A percentile compares a stretch with the other conserved stretches of the same genome.
phyloP scores from a whole-genome alignment of 2,329 filamentous ascomycete species.

The Fusarium vanettenii region DNA sequence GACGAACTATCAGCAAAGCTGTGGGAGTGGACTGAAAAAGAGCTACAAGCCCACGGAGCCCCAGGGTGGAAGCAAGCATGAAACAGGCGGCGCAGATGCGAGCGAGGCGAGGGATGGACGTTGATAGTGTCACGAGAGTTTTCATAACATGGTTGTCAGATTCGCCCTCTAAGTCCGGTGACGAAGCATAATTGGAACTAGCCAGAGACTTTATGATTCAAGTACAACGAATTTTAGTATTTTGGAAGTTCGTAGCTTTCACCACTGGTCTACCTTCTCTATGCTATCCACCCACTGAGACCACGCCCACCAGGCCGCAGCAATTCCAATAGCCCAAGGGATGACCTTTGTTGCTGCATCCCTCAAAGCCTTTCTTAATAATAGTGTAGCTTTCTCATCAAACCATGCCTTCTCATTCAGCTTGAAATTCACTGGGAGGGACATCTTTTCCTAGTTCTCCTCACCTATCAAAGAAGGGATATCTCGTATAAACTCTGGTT shows the following conservation, averaged over 20 bases:
- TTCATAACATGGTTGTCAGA: not conserved
- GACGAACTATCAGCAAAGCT: not conserved
- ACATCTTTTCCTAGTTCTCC: too few relatives aligned
- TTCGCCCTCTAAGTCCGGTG: not conserved
- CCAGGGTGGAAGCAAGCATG: not conserved
- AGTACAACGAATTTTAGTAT: not conserved
- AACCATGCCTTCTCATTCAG: too few relatives aligned
- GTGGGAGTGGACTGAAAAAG: slow-evolving; percentile 5
- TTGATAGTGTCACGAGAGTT: not conserved
- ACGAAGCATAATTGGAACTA: not conserved
- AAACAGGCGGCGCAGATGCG: not conserved
- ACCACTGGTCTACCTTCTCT: not conserved
- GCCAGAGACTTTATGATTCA: not conserved
- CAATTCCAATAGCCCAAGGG: not conserved
- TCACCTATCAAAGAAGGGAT: too few relatives aligned
- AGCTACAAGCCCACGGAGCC: not conserved
- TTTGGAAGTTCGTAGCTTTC: not conserved
- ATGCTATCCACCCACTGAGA: not conserved
- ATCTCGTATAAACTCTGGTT: too few relatives aligned
- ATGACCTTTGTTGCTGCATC: too few relatives aligned
- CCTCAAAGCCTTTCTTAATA: too few relatives aligned
- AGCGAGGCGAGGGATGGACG: not conserved
- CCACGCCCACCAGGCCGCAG: not conserved
- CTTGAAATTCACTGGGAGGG: too few relatives aligned
- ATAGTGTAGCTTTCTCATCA: too few relatives aligned